A percentile compares a stretch with the other conserved stretches of the same genome.
Conservation (phyloP, 2,329 filamentous ascomycete genomes). For the Sclerotinia subarctica region DNA sequence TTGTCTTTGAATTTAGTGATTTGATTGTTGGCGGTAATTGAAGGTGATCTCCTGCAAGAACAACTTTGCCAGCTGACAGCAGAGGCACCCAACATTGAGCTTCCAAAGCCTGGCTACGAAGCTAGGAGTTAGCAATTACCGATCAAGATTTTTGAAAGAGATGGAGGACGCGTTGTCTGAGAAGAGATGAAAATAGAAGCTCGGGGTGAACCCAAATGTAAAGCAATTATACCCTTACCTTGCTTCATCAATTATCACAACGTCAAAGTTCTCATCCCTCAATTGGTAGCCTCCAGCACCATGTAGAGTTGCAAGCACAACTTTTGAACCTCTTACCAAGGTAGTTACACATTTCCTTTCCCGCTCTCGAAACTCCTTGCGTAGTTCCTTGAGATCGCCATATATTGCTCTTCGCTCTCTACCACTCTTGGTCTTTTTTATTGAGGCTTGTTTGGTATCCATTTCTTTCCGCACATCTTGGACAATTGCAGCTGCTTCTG, state of each 20-base stretch:
- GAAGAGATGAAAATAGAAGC: not conserved
- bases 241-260: conserved; percentile 93
- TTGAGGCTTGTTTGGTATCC: conserved; percentile 83
- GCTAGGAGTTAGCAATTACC: not conserved
- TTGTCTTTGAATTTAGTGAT: conserved; percentile 57
- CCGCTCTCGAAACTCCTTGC: conserved; percentile 83
- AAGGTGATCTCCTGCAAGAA: conserved; percentile 90
- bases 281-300: conserved; percentile 85
- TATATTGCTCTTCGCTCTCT: conserved; percentile 80
- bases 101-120: conserved; percentile 76
- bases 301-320: conserved; percentile 89
- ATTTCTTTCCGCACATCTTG: conserved; percentile 89
- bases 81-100: conserved; percentile 96
- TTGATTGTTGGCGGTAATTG: conserved; percentile 96
- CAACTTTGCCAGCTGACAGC: conserved; percentile 73
- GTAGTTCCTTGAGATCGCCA: conserved; percentile 75
- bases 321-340: conserved; percentile 73
- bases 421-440: conserved; percentile 81
- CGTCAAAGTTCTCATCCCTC: conserved; percentile 77
- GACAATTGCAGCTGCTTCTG: conserved; percentile 84
- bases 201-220: not conserved
- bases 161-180: too few relatives aligned
- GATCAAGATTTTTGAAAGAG: not conserved
- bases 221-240: conserved; percentile 39
- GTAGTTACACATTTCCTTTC: conserved; percentile 78